A percentile compares a stretch with the other conserved stretches of the same genome.
Evolutionary conservation across 2,329 filamentous ascomycete genomes (phyloP).

Genomic region (Fusarium scirpi): DNA sequence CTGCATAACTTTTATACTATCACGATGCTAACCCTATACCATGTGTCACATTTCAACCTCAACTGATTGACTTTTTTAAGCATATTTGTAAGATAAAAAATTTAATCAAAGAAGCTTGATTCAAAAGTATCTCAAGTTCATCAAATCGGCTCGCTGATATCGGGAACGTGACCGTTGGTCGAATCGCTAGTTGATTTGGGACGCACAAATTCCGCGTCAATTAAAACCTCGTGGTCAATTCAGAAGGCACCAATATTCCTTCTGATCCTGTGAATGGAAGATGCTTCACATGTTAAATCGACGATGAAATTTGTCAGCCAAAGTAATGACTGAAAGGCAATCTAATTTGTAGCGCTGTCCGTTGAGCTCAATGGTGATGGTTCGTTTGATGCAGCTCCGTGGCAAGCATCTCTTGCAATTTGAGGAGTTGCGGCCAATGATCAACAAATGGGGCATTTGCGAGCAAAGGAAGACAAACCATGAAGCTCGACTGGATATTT

Average conservation of each 20-base stretch:
- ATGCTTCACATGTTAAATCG: neutral
- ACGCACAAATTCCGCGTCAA: neutral
- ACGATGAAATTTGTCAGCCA: neutral
- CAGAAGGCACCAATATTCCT: neutral
- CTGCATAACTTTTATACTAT: neutral
- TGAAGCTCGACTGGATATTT: neutral
- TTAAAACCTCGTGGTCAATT: neutral
- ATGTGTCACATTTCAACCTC: neutral
- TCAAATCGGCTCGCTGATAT: neutral
- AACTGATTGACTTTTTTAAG: neutral
- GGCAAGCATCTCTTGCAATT: neutral
- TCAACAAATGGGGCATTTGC: neutral
- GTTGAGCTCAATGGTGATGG: neutral
- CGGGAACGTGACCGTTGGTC: neutral
- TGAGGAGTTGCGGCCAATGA: neutral
- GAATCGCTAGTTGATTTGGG: neutral
- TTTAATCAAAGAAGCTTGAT: neutral
- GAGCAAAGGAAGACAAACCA: neutral
- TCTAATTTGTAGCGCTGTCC: neutral
- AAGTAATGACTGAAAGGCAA: neutral
- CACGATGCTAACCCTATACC: neutral
- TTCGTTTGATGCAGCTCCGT: neutral
- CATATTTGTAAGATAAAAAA: neutral
- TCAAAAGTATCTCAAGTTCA: neutral
- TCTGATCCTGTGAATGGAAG: neutral